Evolutionary conservation across 148 eudicot genomes (phyloP), one percentile per base, ranked within the genome.

Genomic region (Nyssa sinensis): DNA sequence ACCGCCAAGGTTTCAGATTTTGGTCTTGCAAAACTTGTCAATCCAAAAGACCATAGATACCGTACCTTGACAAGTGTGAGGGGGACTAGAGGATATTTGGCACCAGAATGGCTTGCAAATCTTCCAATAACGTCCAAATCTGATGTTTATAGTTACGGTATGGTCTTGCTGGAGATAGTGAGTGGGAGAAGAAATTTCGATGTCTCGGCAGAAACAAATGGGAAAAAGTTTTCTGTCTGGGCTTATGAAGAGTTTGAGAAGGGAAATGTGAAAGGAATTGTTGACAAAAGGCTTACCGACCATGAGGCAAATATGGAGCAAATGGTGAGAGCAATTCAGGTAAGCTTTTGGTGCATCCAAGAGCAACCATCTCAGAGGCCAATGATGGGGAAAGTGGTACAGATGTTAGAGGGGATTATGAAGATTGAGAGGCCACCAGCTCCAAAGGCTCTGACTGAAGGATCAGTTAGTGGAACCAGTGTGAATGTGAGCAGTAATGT

Each of bases 271-370:
- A 71, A 41, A 79, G 78, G 74, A 14, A 79, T 93, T 61, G 62
- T 91, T 1, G 94, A 93, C 67, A 63, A 39, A n/a, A 84, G 85
- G 79, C 85, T 93, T 72, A 47, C 24, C 7, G 86, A 75, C 4
- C 28, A 37, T 37, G 87, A 77, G 64, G 74, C 84, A 0, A 81
- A 85, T 70, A 79, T 86, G 88, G 98, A 81, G 16, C 93, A 91
- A 75, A 88, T 87, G 14, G 66, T 37, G 58, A 84, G 97, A 61
- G 91, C 83, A 13, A 72, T 93, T 61, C 37, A 74, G 72, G 93
- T 89, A 59, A 84, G 98, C 66, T 91, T 93, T 80, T 93, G 97
- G 98, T 93, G 98, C 76, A 93, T 93, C 31, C 93, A 89, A 77
- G 94, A 93, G 74, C 94, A 93, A 63, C 93, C 94, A 14, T 85